phyloP scores from a whole-genome alignment of 225 moss, liverwort and hornwort species.

The Bryum argenteum region DNA sequence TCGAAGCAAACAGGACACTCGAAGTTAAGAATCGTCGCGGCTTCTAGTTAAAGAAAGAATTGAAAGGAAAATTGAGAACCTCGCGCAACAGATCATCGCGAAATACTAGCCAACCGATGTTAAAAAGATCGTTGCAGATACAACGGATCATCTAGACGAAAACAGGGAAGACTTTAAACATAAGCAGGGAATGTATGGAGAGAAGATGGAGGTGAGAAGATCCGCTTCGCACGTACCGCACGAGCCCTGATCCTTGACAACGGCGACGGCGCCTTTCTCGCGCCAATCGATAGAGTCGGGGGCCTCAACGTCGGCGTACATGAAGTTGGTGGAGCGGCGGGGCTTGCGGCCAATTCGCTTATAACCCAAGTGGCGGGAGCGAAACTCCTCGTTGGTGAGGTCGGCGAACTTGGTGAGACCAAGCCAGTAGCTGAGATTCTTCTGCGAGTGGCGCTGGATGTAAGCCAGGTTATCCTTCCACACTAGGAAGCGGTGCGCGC shows the following conservation, averaged over 20 bases:
- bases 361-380: slow-evolving; percentile 52
- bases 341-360: slow-evolving; percentile 45
- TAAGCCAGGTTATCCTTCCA: slow-evolving; percentile 69
- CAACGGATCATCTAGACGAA: no score
- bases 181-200: not conserved
- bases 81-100: no score
- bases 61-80: no score
- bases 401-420: slow-evolving; percentile 85
- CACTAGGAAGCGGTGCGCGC: slow-evolving; percentile 42
- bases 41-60: no score
- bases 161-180: no score
- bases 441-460: slow-evolving; percentile 60
- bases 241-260: slow-evolving; percentile 76
- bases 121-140: no score
- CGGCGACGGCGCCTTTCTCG: slow-evolving; percentile 61
- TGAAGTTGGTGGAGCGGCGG: slow-evolving; percentile 57
- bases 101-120: no score
- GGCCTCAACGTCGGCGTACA: slow-evolving; percentile 48
- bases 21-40: no score
- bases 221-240: slow-evolving; percentile 52
- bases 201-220: not conserved
- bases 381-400: slow-evolving; percentile 80
- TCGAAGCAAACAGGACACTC: no score
- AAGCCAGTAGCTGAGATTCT: slow-evolving; percentile 50
- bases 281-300: slow-evolving; percentile 77